Evolutionary conservation across 2,329 filamentous ascomycete species (phyloP).

Genomic region (Cadophora luteo-olivacea): DNA sequence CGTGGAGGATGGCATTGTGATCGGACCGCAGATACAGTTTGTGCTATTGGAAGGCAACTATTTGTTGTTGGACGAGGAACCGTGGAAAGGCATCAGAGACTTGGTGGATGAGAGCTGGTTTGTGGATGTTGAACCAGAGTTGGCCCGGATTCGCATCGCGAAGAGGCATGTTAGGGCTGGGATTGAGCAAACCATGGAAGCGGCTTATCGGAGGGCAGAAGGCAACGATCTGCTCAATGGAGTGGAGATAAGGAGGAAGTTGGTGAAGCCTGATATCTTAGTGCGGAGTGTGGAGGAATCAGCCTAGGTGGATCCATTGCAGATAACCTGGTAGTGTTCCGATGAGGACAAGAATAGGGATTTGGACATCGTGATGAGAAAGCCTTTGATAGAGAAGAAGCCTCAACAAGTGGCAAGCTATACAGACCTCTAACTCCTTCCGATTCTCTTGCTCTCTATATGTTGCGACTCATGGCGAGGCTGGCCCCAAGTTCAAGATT

Average conservation of each 20-base stretch:
- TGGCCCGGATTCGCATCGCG: constrained; percentile 73
- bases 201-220: constrained; percentile 73
- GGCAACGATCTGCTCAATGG: constrained; percentile 91
- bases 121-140: constrained; percentile 73
- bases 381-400: too few relatives aligned
- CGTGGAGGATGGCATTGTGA: constrained; percentile 67
- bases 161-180: constrained; percentile 79
- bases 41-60: constrained; percentile 83
- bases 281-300: constrained; percentile 71
- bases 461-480: too few relatives aligned
- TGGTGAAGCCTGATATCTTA: constrained; percentile 67
- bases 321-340: background rate
- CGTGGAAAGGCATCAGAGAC: constrained; percentile 69
- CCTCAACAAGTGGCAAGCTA: too few relatives aligned
- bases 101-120: constrained; percentile 81
- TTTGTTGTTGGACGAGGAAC: constrained; percentile 65
- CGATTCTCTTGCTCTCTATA: too few relatives aligned
- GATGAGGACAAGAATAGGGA: background rate
- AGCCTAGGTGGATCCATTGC: constrained; percentile 29
- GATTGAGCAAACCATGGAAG: constrained; percentile 71
- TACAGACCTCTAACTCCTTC: too few relatives aligned
- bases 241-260: constrained; percentile 71
- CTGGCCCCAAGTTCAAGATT: too few relatives aligned
- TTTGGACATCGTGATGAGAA: too few relatives aligned
- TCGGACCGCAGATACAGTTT: constrained; percentile 65